phyloP scores from a whole-genome alignment of 179 eudicot species.

The Monotropa hypopitys region DNA sequence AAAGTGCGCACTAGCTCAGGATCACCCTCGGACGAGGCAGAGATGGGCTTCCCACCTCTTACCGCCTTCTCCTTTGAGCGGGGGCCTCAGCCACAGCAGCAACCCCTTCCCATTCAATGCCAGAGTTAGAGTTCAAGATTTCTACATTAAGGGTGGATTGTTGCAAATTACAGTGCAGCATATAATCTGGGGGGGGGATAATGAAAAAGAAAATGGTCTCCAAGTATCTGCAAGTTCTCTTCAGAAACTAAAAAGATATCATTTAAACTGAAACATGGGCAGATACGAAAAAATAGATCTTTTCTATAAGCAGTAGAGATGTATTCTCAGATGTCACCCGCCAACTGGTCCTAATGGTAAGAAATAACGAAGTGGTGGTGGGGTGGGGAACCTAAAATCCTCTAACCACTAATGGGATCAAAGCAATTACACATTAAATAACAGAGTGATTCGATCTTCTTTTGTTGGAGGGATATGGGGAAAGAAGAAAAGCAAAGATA shows the following conservation, averaged over 20 bases:
- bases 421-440: background rate
- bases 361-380: constrained; percentile 4
- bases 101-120: too few species aligned
- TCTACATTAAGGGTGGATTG: background rate
- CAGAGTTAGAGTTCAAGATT: background rate
- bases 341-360: background rate
- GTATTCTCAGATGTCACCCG: background rate
- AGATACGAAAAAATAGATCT: background rate
- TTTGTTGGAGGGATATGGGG: background rate
- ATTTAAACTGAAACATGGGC: background rate
- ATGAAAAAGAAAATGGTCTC: background rate
- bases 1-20: too few species aligned
- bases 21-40: too few species aligned
- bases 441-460: background rate
- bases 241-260: background rate
- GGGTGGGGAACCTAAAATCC: constrained; percentile 12
- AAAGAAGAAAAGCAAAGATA: background rate
- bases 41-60: too few species aligned
- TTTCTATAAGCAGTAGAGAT: background rate
- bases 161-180: background rate
- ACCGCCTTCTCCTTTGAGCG: too few species aligned
- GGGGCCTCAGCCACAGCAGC: too few species aligned
- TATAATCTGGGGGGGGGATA: background rate
- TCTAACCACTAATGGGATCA: constrained; percentile 1
- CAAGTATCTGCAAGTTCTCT: background rate